A percentile compares a stretch with the other conserved stretches of the same genome.
Evolutionary conservation across 768 basidiomycete species (phyloP).

Genomic region (Pseudohyphozyma bogoriensis): DNA sequence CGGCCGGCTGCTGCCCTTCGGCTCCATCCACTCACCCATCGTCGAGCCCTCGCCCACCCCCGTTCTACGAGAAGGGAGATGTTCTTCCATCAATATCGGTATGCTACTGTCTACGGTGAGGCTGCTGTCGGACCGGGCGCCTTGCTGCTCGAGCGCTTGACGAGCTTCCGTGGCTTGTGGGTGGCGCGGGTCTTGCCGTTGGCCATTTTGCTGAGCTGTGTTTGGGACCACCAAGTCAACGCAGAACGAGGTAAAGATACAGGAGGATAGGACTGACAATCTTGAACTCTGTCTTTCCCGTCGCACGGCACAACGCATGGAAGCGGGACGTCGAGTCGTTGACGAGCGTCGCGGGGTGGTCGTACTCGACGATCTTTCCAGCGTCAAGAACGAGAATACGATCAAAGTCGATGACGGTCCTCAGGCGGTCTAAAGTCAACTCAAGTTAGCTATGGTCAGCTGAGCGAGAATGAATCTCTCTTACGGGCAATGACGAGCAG

Average conservation of each 20-base stretch:
- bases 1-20: no score
- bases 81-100: no score
- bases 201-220: slow-evolving; percentile 15
- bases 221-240: not conserved
- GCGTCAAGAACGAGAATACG: slow-evolving; percentile 29
- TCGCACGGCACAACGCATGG: slow-evolving; percentile 28
- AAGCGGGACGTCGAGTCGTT: slow-evolving; percentile 28
- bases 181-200: slow-evolving; percentile 10
- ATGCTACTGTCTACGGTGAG: no score
- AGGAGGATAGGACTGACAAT: not conserved
- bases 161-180: slow-evolving; percentile 22
- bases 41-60: no score
- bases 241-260: not conserved
- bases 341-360: slow-evolving; percentile 28
- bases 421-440: slow-evolving; percentile 22
- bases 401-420: slow-evolving; percentile 32
- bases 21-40: no score
- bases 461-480: not conserved
- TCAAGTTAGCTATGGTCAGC: no score
- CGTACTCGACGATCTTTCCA: slow-evolving; percentile 30
- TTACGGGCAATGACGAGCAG: slow-evolving; percentile 31
- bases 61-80: no score
- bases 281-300: slow-evolving; percentile 19
- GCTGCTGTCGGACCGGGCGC: no score
- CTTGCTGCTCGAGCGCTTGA: no score